phyloP scores from a whole-genome alignment of 352 stramenopile species.

The Pythium volutum region DNA sequence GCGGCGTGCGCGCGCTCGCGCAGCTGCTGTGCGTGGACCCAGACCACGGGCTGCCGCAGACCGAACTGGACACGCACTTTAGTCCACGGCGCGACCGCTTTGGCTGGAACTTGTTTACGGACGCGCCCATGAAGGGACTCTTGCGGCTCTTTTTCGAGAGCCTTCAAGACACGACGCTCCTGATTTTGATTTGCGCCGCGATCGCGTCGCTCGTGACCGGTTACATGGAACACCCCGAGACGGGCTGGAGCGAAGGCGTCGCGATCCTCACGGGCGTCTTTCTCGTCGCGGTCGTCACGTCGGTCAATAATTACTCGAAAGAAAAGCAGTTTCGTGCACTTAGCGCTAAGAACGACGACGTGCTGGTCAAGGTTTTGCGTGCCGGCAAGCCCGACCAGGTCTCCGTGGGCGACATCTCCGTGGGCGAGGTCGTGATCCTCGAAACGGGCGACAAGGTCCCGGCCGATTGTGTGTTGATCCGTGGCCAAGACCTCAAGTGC shows the following conservation, averaged over 20 bases:
- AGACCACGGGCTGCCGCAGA: slow-evolving; percentile 55
- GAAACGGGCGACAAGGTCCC: slow-evolving; percentile 93
- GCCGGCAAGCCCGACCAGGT: slow-evolving; percentile 64
- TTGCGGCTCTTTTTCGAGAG: slow-evolving; percentile 82
- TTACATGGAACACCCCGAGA: slow-evolving; percentile 73
- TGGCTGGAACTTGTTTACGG: slow-evolving; percentile 59
- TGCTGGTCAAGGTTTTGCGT: slow-evolving; percentile 79
- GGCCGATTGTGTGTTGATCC: slow-evolving; percentile 92
- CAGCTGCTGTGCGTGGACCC: slow-evolving; percentile 68
- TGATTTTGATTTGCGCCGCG: slow-evolving; percentile 86
- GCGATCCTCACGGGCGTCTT: slow-evolving; percentile 93
- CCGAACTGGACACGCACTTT: slow-evolving; percentile 60
- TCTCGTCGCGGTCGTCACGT: slow-evolving; percentile 93
- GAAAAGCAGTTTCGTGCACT: slow-evolving; percentile 88
- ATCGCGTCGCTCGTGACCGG: slow-evolving; percentile 83
- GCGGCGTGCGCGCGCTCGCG: slow-evolving; percentile 49
- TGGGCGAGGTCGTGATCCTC: slow-evolving; percentile 91
- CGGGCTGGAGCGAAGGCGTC: slow-evolving; percentile 93
- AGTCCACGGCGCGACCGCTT: slow-evolving; percentile 51
- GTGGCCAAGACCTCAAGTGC: slow-evolving; percentile 91
- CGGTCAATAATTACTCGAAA: slow-evolving; percentile 96
- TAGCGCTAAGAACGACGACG: slow-evolving; percentile 88
- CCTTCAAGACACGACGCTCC: slow-evolving; percentile 88
- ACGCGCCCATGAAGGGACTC: slow-evolving; percentile 80
- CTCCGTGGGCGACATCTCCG: slow-evolving; percentile 66